Conservation (phyloP, 148 eudicot species). For the Chenopodium quinoa region DNA sequence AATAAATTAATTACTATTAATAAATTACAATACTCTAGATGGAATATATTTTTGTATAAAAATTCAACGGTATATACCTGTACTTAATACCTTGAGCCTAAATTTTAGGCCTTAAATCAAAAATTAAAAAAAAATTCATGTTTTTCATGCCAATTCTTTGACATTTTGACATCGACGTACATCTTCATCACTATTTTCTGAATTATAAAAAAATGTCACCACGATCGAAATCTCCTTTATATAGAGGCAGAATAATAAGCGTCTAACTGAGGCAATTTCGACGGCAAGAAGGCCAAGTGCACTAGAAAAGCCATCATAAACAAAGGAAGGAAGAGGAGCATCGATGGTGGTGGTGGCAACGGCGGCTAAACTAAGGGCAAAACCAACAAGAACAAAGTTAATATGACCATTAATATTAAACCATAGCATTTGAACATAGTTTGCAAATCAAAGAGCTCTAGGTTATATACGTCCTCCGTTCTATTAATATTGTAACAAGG, state of each 20-base stretch:
- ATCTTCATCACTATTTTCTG: too few species aligned
- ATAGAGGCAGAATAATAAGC: not conserved
- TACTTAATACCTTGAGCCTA: not conserved
- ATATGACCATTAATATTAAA: not conserved
- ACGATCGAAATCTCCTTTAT: too few species aligned
- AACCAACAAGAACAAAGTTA: constrained; percentile 5
- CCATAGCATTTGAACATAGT: not conserved
- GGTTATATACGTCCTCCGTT: too few species aligned
- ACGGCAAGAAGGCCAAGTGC: constrained; percentile 17
- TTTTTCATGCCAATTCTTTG: not conserved
- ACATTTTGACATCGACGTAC: not conserved
- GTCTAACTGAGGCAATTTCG: not conserved
- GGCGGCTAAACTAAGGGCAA: constrained; percentile 18
- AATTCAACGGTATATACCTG: too few species aligned
- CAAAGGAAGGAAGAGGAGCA: constrained; percentile 16
- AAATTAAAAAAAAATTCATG: too few species aligned
- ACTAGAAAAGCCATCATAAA: constrained; percentile 7
- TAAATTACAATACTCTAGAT: too few species aligned
- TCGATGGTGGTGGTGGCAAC: constrained; percentile 14
- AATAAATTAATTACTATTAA: too few species aligned
- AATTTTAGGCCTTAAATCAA: not conserved
- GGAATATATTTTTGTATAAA: too few species aligned
- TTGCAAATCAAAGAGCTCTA: not conserved
- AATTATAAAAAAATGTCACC: too few species aligned
- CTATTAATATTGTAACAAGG: too few species aligned